A percentile compares a stretch with the other conserved stretches of the same genome.
Conservation (phyloP, 2,329 filamentous ascomycete species). For the Fusarium tricinctum region DNA sequence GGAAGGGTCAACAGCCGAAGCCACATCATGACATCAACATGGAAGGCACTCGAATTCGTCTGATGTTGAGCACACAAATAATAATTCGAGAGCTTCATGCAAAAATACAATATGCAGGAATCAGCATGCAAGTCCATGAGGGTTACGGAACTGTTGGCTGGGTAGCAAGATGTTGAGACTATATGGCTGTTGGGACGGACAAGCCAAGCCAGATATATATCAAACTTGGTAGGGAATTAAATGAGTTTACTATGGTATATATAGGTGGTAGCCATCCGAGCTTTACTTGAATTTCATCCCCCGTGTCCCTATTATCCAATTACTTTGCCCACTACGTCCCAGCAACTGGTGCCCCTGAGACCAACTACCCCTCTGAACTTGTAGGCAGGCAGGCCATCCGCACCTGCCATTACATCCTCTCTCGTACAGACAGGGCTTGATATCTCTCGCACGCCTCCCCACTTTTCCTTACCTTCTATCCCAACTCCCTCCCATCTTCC, state of each 20-base stretch:
- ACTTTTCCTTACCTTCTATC: constrained; percentile 9
- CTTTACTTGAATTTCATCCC: not conserved
- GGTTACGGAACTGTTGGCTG: not conserved
- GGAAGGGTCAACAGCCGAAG: not conserved
- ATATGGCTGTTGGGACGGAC: not conserved
- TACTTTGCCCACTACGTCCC: constrained; percentile 8
- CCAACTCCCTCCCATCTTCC: constrained; percentile 24
- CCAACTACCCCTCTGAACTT: constrained; percentile 10
- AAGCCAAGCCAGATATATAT: constrained; percentile 14
- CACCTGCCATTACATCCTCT: constrained; percentile 24
- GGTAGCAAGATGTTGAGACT: constrained; percentile 25
- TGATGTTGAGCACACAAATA: constrained; percentile 21
- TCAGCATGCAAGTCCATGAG: not conserved
- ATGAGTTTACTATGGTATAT: constrained; percentile 4
- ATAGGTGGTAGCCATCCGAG: not conserved
- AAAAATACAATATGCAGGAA: constrained; percentile 18
- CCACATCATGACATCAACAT: constrained; percentile 9
- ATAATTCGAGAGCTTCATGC: constrained; percentile 10
- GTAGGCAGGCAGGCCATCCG: constrained; percentile 15
- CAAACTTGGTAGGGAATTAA: not conserved
- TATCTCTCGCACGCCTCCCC: constrained; percentile 11
- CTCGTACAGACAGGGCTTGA: constrained; percentile 7
- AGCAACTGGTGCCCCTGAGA: constrained; percentile 11
- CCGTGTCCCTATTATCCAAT: constrained; percentile 13
- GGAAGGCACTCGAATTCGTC: not conserved